phyloP scores from a whole-genome alignment of 495 filamentous ascomycete genomes.

The Neurospora tetrasperma region DNA sequence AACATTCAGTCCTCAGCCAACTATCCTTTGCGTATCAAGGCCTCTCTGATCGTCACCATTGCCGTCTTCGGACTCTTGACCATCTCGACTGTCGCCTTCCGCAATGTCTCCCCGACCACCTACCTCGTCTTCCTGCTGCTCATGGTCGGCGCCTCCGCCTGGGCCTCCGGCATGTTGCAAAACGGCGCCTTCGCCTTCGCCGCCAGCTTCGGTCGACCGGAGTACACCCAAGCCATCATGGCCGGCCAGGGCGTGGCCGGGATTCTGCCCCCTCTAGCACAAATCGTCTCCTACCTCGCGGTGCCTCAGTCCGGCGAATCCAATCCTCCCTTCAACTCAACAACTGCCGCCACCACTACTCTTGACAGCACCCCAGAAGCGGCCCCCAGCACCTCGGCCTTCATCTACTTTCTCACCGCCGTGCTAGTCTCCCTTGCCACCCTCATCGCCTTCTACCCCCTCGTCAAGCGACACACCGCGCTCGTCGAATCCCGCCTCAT shows the following conservation, averaged over 20 bases:
- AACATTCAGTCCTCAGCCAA: conserved; percentile 67
- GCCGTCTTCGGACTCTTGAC: conserved; percentile 64
- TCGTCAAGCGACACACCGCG: conserved; percentile 33
- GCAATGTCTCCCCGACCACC: conserved; percentile 42
- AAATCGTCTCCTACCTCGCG: conserved; percentile 70
- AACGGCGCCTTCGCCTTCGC: conserved; percentile 94
- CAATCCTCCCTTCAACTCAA: neutral
- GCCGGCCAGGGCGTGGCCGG: conserved; percentile 86
- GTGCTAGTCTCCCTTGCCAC: conserved; percentile 50
- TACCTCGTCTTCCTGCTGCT: conserved; percentile 78
- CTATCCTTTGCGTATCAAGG: conserved; percentile 73
- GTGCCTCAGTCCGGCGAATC: conserved; percentile 33
- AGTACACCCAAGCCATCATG: conserved; percentile 96
- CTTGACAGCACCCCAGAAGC: conserved; percentile 6
- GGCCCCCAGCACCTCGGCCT: conserved; percentile 53
- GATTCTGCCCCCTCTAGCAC: conserved; percentile 78
- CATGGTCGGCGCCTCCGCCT: conserved; percentile 69
- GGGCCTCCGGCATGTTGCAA: conserved; percentile 77
- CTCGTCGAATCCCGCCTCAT: conserved; percentile 31
- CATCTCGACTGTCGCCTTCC: conserved; percentile 62
- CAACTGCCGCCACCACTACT: neutral
- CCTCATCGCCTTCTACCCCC: conserved; percentile 46
- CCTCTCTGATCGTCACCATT: conserved; percentile 63
- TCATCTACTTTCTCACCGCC: conserved; percentile 86
- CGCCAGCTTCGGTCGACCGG: conserved; percentile 65